These are phyloP conservation scores for Dioscorea cayenensis DNA, from an alignment of 116 monocot genomes.

Conservation along the genomic window DNA sequence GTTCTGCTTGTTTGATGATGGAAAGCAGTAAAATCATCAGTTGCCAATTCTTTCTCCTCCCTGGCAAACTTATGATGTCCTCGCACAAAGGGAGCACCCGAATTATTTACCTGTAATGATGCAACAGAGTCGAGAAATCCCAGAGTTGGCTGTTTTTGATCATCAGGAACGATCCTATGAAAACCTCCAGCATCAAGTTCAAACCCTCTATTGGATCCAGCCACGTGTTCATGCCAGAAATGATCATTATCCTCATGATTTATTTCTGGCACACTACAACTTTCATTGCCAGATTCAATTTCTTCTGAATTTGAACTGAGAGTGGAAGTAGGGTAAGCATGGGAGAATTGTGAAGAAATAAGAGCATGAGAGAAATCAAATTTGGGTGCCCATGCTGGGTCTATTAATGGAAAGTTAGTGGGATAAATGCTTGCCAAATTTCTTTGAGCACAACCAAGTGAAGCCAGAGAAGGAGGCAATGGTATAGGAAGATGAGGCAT, in stretches of 20 bases:
- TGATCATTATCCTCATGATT: slow-evolving; percentile 34
- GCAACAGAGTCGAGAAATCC: slow-evolving; percentile 10
- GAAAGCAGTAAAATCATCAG: slow-evolving; percentile 24
- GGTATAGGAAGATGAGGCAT: slow-evolving; percentile 32
- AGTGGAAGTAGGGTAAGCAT: slow-evolving; percentile 27
- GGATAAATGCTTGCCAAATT: slow-evolving; percentile 42
- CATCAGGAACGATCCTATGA: slow-evolving; percentile 30
- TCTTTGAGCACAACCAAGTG: slow-evolving; percentile 43
- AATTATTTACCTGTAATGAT: slow-evolving; percentile 12
- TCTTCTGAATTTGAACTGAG: slow-evolving; percentile 35
- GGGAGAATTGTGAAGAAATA: slow-evolving; percentile 36
- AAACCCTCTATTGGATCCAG: slow-evolving; percentile 26
- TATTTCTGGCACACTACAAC: slow-evolving; percentile 15
- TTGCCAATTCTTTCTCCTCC: slow-evolving; percentile 19
- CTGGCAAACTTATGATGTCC: slow-evolving; percentile 31
- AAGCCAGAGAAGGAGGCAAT: slow-evolving; percentile 38
- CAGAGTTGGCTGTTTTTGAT: neutral
- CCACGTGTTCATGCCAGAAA: slow-evolving; percentile 30
- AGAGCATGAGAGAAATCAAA: slow-evolving; percentile 56
- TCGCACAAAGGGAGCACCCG: slow-evolving; percentile 13
- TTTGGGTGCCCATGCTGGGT: slow-evolving; percentile 38
- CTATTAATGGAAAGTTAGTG: slow-evolving; percentile 38
- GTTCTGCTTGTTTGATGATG: slow-evolving; percentile 25
- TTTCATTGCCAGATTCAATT: slow-evolving; percentile 24
- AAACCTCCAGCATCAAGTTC: slow-evolving; percentile 16